phyloP scores from a whole-genome alignment of 768 basidiomycete genomes.

The Neoboletus brunneissimus region DNA sequence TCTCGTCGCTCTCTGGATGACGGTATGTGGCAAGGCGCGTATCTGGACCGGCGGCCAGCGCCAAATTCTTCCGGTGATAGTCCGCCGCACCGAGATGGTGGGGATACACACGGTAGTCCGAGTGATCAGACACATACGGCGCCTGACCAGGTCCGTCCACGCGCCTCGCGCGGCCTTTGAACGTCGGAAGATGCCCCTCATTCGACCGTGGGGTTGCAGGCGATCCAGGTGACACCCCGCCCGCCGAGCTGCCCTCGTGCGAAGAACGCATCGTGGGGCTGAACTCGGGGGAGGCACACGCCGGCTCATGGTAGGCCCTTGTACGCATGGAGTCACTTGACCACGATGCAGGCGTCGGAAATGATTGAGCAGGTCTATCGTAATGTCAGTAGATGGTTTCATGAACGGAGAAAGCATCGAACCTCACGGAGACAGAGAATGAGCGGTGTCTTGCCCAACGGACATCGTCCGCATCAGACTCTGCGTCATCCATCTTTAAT shows the following conservation, averaged over 20 bases:
- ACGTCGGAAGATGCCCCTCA: slow-evolving; percentile 15
- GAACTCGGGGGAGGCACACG: slow-evolving; percentile 16
- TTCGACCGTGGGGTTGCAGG: slow-evolving; percentile 54
- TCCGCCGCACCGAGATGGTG: slow-evolving; percentile 8
- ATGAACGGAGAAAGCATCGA: background rate
- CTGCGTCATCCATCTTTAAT: slow-evolving; percentile 52
- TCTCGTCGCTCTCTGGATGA: slow-evolving; percentile 34
- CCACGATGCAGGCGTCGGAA: slow-evolving; percentile 26
- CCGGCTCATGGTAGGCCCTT: slow-evolving; percentile 17
- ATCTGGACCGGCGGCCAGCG: slow-evolving; percentile 23
- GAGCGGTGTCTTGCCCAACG: slow-evolving; percentile 45
- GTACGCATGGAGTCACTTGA: slow-evolving; percentile 19
- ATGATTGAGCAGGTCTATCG: slow-evolving; percentile 17
- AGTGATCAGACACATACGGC: slow-evolving; percentile 9
- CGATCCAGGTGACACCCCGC: slow-evolving; percentile 48
- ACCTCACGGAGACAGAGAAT: slow-evolving; percentile 40
- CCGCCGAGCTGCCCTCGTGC: slow-evolving; percentile 47
- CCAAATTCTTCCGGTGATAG: slow-evolving; percentile 16
- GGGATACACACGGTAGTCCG: slow-evolving; percentile 14
- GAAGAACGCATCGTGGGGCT: slow-evolving; percentile 31
- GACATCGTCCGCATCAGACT: slow-evolving; percentile 17
- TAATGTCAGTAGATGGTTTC: background rate
- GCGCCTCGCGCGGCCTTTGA: slow-evolving; percentile 12
- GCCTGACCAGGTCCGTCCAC: slow-evolving; percentile 11
- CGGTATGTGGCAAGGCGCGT: slow-evolving; percentile 25